Conservation (phyloP, 2,329 filamentous ascomycete species). For the Blastomyces silverae region DNA sequence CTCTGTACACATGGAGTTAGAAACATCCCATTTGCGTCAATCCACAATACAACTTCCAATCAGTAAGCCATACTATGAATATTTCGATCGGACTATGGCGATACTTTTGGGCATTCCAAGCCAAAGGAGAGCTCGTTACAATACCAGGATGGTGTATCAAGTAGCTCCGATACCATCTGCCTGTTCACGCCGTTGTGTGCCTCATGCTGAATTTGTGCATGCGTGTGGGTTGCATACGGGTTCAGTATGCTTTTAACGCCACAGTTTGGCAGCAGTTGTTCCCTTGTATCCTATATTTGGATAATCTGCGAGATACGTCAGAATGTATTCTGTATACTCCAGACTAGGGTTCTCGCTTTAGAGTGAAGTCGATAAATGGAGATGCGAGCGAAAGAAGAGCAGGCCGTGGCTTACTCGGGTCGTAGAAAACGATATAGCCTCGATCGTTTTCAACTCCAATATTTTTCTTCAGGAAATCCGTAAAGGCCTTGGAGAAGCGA, state of each 20-base stretch:
- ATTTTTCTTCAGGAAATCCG: neutral
- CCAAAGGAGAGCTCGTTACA: neutral
- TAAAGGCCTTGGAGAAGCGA: neutral
- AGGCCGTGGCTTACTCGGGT: neutral
- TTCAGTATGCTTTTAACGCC: neutral
- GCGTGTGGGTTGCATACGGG: neutral
- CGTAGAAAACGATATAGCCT: constrained; percentile 5
- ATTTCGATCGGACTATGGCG: neutral
- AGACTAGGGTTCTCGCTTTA: neutral
- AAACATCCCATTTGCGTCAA: neutral
- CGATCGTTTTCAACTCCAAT: constrained; percentile 5
- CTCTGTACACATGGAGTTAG: neutral
- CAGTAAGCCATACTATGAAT: neutral
- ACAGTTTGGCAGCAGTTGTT: neutral
- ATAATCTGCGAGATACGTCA: constrained; percentile 1
- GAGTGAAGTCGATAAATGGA: neutral
- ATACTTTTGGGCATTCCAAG: neutral
- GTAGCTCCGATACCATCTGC: neutral
- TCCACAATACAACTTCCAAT: neutral
- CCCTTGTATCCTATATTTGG: neutral
- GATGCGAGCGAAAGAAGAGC: neutral
- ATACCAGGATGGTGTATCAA: neutral
- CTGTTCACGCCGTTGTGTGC: neutral
- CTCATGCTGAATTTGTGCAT: neutral
- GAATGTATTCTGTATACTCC: neutral